These are phyloP conservation scores for Entomortierella beljakovae DNA, from an alignment of 192 early-diverging fungal species.

Conservation along the genomic window DNA sequence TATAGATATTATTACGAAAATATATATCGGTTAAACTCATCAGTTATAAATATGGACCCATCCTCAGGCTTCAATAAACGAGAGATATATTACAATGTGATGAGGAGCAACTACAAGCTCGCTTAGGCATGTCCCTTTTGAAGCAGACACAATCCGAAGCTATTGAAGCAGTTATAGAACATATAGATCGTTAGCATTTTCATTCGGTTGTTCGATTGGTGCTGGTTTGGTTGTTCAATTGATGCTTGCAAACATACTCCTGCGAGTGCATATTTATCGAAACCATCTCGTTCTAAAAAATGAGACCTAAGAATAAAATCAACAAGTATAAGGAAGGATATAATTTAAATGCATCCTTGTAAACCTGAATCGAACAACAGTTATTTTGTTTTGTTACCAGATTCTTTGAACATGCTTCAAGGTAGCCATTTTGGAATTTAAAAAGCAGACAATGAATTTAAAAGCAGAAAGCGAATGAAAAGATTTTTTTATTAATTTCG, in stretches of 20 bases:
- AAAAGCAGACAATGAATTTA: neutral
- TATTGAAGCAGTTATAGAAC: neutral
- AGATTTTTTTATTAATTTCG: neutral
- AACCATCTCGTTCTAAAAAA: conserved; percentile 33
- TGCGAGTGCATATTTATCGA: conserved; percentile 45
- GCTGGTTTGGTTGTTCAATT: neutral
- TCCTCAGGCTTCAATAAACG: neutral
- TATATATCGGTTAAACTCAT: neutral
- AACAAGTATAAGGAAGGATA: neutral
- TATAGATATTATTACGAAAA: conserved; percentile 20
- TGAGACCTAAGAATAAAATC: conserved; percentile 15
- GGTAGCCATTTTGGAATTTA: conserved; percentile 24
- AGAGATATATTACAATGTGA: conserved; percentile 58
- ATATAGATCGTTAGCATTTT: neutral
- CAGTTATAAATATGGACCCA: neutral
- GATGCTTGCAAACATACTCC: conserved; percentile 10
- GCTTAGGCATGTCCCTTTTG: conserved; percentile 43
- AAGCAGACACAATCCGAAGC: conserved; percentile 55
- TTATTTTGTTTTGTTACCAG: conserved; percentile 14
- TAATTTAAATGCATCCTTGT: neutral
- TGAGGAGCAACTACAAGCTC: conserved; percentile 60
- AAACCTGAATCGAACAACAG: neutral
- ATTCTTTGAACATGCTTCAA: conserved; percentile 39
- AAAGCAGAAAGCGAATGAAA: too few species aligned
- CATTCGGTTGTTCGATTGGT: neutral